phyloP scores from a whole-genome alignment of 352 stramenopile species.

The Globisporangium recalcitrans region DNA sequence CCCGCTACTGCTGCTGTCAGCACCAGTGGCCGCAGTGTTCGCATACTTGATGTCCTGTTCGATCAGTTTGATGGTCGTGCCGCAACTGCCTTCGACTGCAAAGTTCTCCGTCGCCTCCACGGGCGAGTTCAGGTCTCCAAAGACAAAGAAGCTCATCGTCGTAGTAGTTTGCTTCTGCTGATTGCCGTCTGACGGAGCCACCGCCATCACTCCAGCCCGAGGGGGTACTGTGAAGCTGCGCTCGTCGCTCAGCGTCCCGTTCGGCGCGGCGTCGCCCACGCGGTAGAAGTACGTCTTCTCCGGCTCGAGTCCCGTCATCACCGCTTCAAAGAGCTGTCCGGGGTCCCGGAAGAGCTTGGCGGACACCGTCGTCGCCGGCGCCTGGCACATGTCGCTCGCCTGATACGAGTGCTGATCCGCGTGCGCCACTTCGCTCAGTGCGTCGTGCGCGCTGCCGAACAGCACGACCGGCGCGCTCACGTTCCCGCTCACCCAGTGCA shows the following conservation, averaged over 20 bases:
- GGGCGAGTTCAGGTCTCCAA: conserved; percentile 44
- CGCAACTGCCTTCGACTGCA: conserved; percentile 16
- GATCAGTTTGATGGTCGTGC: conserved; percentile 17
- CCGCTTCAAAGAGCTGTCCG: conserved; percentile 15
- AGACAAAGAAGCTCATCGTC: conserved; percentile 44
- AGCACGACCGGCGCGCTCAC: conserved; percentile 34
- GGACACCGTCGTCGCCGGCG: conserved; percentile 6
- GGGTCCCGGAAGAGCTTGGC: conserved; percentile 14
- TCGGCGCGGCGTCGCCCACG: conserved; percentile 1
- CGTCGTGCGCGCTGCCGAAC: conserved; percentile 24
- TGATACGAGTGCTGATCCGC: conserved; percentile 5
- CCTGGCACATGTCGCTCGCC: conserved; percentile 14
- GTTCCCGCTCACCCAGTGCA: conserved; percentile 46
- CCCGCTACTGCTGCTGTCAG: background rate
- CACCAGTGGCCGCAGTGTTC: background rate
- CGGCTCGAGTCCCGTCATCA: conserved; percentile 10
- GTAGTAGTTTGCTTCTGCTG: background rate
- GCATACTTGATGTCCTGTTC: conserved; percentile 6
- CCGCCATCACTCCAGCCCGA: background rate
- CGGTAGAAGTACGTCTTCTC: conserved; percentile 16
- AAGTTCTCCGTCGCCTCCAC: conserved; percentile 14
- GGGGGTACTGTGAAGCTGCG: conserved; percentile 11
- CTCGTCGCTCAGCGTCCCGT: conserved; percentile 11
- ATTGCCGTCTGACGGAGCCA: too few species aligned
- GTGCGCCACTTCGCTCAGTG: conserved; percentile 11